Conservation (phyloP, 2,329 filamentous ascomycete species). For the Seiridium unicorne region DNA sequence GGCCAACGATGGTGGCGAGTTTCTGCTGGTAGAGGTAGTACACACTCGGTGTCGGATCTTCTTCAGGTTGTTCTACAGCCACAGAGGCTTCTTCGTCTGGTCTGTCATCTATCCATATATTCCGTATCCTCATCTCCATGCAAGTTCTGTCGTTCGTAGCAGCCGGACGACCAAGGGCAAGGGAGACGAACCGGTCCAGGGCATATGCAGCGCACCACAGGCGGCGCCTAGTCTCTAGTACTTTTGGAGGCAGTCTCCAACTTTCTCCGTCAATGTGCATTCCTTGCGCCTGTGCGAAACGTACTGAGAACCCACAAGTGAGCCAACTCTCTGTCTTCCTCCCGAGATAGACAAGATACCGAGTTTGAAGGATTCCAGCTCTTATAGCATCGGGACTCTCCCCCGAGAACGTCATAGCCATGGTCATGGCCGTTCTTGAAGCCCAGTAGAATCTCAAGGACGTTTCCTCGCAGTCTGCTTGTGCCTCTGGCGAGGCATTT, state of each 20-base stretch:
- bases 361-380: slow-evolving; percentile 36
- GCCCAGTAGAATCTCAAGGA: slow-evolving; percentile 41
- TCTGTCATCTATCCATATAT: slow-evolving; percentile 20
- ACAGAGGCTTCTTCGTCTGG: slow-evolving; percentile 6
- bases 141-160: slow-evolving; percentile 37
- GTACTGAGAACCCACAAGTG: slow-evolving; percentile 38
- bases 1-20: slow-evolving; percentile 33
- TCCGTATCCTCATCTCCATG: slow-evolving; percentile 33
- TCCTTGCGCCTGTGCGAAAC: slow-evolving; percentile 40
- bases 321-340: slow-evolving; percentile 38
- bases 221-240: slow-evolving; percentile 33
- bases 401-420: slow-evolving; percentile 39
- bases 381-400: slow-evolving; percentile 38
- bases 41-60: slow-evolving; percentile 31
- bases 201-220: slow-evolving; percentile 38
- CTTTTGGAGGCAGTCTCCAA: slow-evolving; percentile 33
- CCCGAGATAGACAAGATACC: slow-evolving; percentile 36
- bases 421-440: slow-evolving; percentile 34
- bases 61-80: slow-evolving; percentile 20
- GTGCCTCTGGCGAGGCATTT: slow-evolving; percentile 28
- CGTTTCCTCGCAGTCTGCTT: slow-evolving; percentile 33
- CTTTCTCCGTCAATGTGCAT: slow-evolving; percentile 41
- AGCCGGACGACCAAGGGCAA: slow-evolving; percentile 37
- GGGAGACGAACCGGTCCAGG: slow-evolving; percentile 36
- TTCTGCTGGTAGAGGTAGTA: slow-evolving; percentile 29